Percentiles rank a stretch among this genome's conserved stretches.
Evolutionary conservation across 257 asterid genomes (phyloP).

Genomic region (Nicotiana tomentosiformis): DNA sequence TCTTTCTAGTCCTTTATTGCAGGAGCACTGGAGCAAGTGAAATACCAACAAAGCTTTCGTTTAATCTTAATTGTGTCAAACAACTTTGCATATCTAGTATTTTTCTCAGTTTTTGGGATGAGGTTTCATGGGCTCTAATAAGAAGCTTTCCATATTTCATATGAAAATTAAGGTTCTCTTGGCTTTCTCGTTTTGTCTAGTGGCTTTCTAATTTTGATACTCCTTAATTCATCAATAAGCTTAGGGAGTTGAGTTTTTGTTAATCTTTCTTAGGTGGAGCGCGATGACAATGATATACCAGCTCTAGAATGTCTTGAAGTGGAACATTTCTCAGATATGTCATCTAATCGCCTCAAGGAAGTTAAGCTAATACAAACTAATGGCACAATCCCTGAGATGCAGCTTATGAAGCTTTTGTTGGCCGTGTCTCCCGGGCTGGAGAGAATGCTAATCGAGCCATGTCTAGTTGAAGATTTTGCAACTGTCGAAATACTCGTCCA

Average conservation of each 20-base stretch:
- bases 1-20: neutral
- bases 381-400: conserved; percentile 1
- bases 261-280: neutral
- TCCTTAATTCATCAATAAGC: neutral
- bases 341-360: neutral
- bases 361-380: neutral
- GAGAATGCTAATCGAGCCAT: neutral
- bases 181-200: neutral
- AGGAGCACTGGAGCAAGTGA: neutral
- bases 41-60: neutral
- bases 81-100: neutral
- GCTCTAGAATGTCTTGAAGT: neutral
- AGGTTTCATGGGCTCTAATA: conserved; percentile 4
- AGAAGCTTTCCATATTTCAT: neutral
- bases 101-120: neutral
- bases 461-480: neutral
- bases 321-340: neutral
- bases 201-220: neutral
- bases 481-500: neutral
- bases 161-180: neutral
- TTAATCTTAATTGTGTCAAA: neutral
- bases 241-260: neutral
- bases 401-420: neutral
- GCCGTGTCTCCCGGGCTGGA: neutral
- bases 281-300: neutral